Percentiles rank a stretch among this genome's conserved stretches.
phyloP scores from a whole-genome alignment of 2,329 filamentous ascomycete genomes.

The Metarhizium sp. region DNA sequence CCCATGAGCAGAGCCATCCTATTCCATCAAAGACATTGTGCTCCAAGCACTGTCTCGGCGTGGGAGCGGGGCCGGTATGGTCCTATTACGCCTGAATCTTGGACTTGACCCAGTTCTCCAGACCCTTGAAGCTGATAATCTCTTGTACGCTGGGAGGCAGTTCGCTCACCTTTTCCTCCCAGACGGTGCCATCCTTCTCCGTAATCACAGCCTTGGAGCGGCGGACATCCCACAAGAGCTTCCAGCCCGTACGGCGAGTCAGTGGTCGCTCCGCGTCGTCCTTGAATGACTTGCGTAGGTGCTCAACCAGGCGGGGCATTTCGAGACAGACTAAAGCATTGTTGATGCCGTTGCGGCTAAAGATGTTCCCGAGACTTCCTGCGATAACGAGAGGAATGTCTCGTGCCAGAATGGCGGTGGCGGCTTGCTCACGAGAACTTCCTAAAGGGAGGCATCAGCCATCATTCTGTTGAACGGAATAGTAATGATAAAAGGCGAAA shows the following conservation, averaged over 20 bases:
- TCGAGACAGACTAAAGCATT: constrained; percentile 68
- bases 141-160: constrained; percentile 79
- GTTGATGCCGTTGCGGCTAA: constrained; percentile 67
- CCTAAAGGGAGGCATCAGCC: too few relatives aligned
- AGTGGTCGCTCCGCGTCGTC: constrained; percentile 15
- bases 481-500: too few relatives aligned
- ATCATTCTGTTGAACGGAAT: too few relatives aligned
- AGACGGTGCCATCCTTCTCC: constrained; percentile 57
- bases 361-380: constrained; percentile 79
- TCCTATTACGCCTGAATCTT: too few relatives aligned
- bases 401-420: neutral
- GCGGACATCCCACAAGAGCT: constrained; percentile 68
- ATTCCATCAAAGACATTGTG: too few relatives aligned
- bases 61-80: too few relatives aligned
- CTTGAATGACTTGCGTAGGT: constrained; percentile 53
- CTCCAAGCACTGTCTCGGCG: too few relatives aligned
- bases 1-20: too few relatives aligned
- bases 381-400: constrained; percentile 53
- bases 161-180: constrained; percentile 76
- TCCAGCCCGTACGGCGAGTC: constrained; percentile 68
- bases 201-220: constrained; percentile 56
- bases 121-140: constrained; percentile 66
- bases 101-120: constrained; percentile 65
- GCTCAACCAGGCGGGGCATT: constrained; percentile 55
- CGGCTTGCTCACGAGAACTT: constrained; percentile 33